Conservation (phyloP, 1,284 basidiomycete species). For the Ceratobasidium sp. region DNA sequence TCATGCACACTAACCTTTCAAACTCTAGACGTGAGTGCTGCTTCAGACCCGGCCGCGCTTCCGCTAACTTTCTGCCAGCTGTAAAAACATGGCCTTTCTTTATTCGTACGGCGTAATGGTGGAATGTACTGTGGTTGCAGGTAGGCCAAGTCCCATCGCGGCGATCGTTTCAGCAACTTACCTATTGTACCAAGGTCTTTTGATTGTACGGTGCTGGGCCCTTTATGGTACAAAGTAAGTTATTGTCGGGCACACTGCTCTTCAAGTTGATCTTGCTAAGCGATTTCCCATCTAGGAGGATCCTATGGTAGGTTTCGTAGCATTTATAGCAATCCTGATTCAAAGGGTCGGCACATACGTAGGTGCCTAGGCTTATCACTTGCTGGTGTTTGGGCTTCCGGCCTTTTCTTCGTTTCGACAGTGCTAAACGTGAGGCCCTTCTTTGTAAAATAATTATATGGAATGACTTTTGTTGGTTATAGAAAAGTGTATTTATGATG, state of each 20-base stretch:
- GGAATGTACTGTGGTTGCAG: background rate
- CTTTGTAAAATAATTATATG: background rate
- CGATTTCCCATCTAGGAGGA: background rate
- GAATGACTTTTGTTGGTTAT: background rate
- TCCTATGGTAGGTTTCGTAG: background rate
- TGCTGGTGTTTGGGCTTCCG: background rate
- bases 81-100: background rate
- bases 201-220: constrained; percentile 18
- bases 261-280: background rate
- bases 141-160: background rate
- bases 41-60: background rate
- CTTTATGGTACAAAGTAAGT: constrained; percentile 18
- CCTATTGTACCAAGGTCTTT: background rate
- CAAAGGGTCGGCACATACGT: background rate
- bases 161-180: background rate
- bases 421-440: constrained; percentile 1
- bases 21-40: background rate
- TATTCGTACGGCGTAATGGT: constrained; percentile 6
- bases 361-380: background rate
- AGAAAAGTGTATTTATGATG: background rate
- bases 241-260: no score
- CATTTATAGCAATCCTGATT: background rate
- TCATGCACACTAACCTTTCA: background rate
- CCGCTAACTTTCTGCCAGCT: background rate
- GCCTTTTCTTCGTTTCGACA: background rate